Conservation (phyloP, 129 eudicot genomes). For the Flaveria linearis region DNA sequence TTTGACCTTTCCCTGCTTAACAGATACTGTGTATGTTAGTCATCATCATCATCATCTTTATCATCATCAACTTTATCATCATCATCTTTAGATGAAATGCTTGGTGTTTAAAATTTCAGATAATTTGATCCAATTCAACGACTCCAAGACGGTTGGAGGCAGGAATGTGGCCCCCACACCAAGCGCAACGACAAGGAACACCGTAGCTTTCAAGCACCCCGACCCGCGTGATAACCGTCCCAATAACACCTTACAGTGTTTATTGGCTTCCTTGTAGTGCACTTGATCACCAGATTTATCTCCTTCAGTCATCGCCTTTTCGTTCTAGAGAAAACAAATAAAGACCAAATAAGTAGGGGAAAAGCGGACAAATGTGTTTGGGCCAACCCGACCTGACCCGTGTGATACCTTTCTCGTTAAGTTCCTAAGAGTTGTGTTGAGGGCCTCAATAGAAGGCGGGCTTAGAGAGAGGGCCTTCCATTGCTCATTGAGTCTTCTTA, state of each 20-base stretch:
- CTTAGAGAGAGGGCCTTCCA: constrained; percentile 60
- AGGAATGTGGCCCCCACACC: constrained; percentile 60
- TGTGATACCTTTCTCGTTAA: constrained; percentile 60
- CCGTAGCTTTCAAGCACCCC: constrained; percentile 67
- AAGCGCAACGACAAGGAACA: constrained; percentile 34
- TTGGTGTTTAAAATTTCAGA: constrained; percentile 45
- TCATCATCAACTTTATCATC: not conserved
- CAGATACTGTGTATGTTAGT: constrained; percentile 6
- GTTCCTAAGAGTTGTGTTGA: constrained; percentile 61
- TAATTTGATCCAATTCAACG: constrained; percentile 55
- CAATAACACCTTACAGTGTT: constrained; percentile 59
- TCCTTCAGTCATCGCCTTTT: constrained; percentile 57
- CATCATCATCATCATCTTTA: constrained; percentile 5
- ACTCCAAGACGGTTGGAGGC: constrained; percentile 45
- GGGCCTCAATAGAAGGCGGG: constrained; percentile 58
- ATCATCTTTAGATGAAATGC: constrained; percentile 10
- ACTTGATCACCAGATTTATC: constrained; percentile 41
- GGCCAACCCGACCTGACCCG: not conserved
- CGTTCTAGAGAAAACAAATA: constrained; percentile 49
- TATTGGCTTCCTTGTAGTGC: constrained; percentile 66
- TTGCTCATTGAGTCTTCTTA: constrained; percentile 60
- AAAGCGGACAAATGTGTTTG: no score
- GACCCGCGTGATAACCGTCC: constrained; percentile 60
- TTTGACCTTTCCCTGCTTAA: constrained; percentile 19
- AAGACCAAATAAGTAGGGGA: not conserved